Percentiles rank a stretch among this genome's conserved stretches.
Conservation (phyloP, 75 land plant genomes). For the Pinus taeda region DNA sequence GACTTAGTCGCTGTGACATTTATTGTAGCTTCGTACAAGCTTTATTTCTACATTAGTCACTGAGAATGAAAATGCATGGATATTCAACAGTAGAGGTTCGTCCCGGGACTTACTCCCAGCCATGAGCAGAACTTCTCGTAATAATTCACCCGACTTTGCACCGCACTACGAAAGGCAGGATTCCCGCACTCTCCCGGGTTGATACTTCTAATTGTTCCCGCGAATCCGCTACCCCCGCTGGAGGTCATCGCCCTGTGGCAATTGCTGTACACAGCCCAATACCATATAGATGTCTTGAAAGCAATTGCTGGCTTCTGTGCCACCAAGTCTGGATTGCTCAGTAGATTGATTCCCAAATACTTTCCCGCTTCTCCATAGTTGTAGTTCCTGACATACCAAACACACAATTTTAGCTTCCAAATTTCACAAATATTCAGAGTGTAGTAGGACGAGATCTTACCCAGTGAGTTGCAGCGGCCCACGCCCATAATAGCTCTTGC, state of each 20-base stretch:
- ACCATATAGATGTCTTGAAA: slow-evolving; percentile 13
- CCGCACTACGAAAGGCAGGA: neutral
- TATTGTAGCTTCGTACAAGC: too few species aligned
- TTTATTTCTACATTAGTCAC: too few species aligned
- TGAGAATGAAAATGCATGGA: too few species aligned
- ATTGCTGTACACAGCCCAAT: slow-evolving; percentile 7
- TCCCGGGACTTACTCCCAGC: neutral
- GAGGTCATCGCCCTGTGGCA: slow-evolving; percentile 5
- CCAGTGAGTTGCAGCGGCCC: neutral
- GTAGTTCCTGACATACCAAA: slow-evolving; percentile 10
- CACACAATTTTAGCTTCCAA: too few species aligned
- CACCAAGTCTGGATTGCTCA: slow-evolving; percentile 12
- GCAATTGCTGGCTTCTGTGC: neutral
- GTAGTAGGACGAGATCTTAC: neutral
- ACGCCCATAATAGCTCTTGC: neutral
- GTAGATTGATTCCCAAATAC: slow-evolving; percentile 3
- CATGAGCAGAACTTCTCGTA: neutral
- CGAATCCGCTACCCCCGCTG: neutral
- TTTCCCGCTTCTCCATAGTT: slow-evolving; percentile 15
- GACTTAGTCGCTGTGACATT: too few species aligned
- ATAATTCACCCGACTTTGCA: neutral
- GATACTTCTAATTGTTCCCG: slow-evolving; percentile 4
- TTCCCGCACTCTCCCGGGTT: slow-evolving; percentile 6
- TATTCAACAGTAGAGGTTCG: neutral
- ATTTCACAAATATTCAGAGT: too few species aligned